phyloP scores from a whole-genome alignment of 2,329 filamentous ascomycete species.

The Exophiala lecanii-corni region DNA sequence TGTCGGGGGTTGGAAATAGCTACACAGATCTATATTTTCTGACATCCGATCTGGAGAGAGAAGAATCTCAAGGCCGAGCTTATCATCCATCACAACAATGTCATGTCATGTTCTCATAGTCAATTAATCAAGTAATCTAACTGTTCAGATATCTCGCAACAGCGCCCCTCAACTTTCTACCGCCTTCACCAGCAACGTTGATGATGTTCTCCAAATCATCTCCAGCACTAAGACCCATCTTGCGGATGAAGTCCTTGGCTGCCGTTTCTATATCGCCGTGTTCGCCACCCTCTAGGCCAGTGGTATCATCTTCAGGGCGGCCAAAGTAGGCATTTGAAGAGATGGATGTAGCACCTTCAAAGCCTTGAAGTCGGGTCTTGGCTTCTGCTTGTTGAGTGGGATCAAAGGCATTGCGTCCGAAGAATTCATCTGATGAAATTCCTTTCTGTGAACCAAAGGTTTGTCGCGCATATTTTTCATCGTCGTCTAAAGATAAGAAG shows the following conservation, averaged over 20 bases:
- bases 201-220: conserved; percentile 92
- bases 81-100: too few species aligned
- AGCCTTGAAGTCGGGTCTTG: conserved; percentile 80
- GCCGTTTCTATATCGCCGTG: conserved; percentile 91
- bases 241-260: conserved; percentile 91
- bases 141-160: conserved; percentile 48
- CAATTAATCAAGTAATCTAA: too few species aligned
- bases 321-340: conserved; percentile 98
- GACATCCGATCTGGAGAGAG: too few species aligned
- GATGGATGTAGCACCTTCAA: conserved; percentile 87
- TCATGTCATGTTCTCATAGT: too few species aligned
- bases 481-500: conserved; percentile 55
- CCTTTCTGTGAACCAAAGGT: conserved; percentile 93
- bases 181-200: conserved; percentile 77
- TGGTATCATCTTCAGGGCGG: conserved; percentile 74
- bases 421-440: conserved; percentile 98
- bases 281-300: conserved; percentile 56
- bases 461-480: conserved; percentile 73
- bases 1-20: too few species aligned
- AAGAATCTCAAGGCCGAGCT: too few species aligned
- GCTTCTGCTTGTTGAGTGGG: conserved; percentile 76
- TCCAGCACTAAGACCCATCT: conserved; percentile 90
- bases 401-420: conserved; percentile 84
- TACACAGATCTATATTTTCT: too few species aligned
- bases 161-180: conserved; percentile 69